Conservation (phyloP, 1,139 yeast species). For the Candida anutae region DNA sequence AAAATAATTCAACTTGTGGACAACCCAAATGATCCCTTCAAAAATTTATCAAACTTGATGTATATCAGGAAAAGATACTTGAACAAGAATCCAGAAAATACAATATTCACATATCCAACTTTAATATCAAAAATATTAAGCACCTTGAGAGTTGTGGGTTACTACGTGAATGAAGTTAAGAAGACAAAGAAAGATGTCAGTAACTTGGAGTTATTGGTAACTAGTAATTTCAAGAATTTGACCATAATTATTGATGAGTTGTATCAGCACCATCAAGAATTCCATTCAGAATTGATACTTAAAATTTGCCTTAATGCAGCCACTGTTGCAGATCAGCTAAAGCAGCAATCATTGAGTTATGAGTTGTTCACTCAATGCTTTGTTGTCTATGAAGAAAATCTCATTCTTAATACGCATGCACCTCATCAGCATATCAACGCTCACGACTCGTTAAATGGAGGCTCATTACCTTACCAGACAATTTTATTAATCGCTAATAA, state of each 20-base stretch:
- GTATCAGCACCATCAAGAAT: constrained; percentile 41
- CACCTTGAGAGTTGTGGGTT: constrained; percentile 48
- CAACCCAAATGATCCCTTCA: constrained; percentile 37
- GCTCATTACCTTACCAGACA: constrained; percentile 33
- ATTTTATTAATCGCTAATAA: constrained; percentile 51
- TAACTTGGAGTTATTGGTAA: constrained; percentile 25
- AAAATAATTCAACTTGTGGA: constrained; percentile 60
- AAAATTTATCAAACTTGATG: constrained; percentile 50
- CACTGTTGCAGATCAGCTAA: constrained; percentile 68
- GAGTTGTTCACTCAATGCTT: constrained; percentile 88
- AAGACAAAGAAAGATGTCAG: constrained; percentile 9
- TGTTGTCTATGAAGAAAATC: constrained; percentile 76
- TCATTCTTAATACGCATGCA: constrained; percentile 15
- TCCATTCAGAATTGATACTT: constrained; percentile 41
- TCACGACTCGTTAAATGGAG: constrained; percentile 31
- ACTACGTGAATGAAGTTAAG: constrained; percentile 13
- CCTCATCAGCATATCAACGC: constrained; percentile 17
- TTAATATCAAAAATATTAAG: constrained; percentile 53
- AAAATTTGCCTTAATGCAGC: constrained; percentile 52
- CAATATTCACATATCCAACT: constrained; percentile 68
- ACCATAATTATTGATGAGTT: constrained; percentile 69
- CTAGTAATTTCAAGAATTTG: constrained; percentile 60
- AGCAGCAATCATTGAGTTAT: constrained; percentile 50
- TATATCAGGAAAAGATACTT: constrained; percentile 48
- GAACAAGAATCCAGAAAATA: constrained; percentile 45